Conservation (phyloP, 225 moss, liverwort and hornwort species). For the Thuidium tamariscinum region DNA sequence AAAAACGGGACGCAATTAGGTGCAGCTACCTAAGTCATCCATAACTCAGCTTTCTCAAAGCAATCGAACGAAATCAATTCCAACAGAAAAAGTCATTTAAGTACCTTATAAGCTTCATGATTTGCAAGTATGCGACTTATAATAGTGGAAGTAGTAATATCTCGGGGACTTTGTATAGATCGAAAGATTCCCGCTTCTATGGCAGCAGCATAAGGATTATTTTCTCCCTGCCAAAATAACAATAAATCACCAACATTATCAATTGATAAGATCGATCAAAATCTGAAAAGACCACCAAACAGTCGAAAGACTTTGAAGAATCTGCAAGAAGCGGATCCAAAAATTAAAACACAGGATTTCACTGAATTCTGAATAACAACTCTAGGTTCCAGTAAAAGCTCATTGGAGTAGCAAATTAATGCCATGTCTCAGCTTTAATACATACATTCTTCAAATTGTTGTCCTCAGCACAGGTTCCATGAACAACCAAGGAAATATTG, state of each 20-base stretch:
- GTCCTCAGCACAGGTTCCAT: slow-evolving; percentile 76
- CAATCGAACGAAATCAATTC: background rate
- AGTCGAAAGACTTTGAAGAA: background rate
- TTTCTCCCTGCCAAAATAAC: slow-evolving; percentile 48
- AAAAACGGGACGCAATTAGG: background rate
- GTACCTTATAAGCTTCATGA: slow-evolving; percentile 92
- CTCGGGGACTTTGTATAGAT: slow-evolving; percentile 48
- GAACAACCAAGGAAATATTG: slow-evolving; percentile 81
- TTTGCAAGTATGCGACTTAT: slow-evolving; percentile 76
- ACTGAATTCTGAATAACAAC: background rate
- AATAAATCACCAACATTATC: background rate
- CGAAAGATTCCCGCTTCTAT: slow-evolving; percentile 48
- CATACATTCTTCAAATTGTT: slow-evolving; percentile 67
- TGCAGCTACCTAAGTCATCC: background rate
- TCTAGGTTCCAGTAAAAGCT: background rate
- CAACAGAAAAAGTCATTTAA: background rate
- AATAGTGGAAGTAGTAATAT: slow-evolving; percentile 84
- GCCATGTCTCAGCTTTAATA: background rate
- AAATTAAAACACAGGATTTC: background rate
- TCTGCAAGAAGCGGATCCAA: background rate
- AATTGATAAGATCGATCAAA: background rate
- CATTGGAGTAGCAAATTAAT: background rate
- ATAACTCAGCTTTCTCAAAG: background rate
- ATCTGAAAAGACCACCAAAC: background rate
- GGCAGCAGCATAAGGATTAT: slow-evolving; percentile 60